Conservation (phyloP, 495 filamentous ascomycete species). For the Aspergillus ostianus region DNA sequence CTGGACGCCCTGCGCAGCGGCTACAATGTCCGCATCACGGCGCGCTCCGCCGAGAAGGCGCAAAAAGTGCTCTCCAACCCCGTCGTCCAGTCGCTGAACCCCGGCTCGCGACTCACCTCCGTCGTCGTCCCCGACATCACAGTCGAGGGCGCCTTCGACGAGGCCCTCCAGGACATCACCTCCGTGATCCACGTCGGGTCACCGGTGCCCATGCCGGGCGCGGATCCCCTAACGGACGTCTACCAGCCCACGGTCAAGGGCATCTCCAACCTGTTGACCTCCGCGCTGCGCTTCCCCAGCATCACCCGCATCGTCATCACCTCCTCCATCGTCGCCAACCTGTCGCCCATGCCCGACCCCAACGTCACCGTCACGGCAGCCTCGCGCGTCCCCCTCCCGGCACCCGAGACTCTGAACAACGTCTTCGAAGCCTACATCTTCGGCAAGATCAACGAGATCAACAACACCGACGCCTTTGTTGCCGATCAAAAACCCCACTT, state of each 20-base stretch:
- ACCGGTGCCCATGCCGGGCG: slow-evolving; percentile 37
- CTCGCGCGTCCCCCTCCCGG: slow-evolving; percentile 4
- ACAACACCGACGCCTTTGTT: slow-evolving; percentile 54
- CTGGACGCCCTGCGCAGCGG: slow-evolving; percentile 6
- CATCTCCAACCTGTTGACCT: slow-evolving; percentile 57
- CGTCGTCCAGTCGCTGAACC: slow-evolving; percentile 9
- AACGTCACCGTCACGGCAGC: slow-evolving; percentile 54
- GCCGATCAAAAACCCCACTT: slow-evolving; percentile 64
- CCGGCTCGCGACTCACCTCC: slow-evolving; percentile 8
- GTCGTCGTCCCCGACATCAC: slow-evolving; percentile 13
- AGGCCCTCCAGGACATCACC: slow-evolving; percentile 9
- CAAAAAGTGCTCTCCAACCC: slow-evolving; percentile 13
- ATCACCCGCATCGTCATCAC: slow-evolving; percentile 70
- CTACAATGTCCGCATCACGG: slow-evolving; percentile 14
- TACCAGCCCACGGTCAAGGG: slow-evolving; percentile 68
- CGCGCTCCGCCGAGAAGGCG: slow-evolving; percentile 13
- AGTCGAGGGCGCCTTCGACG: slow-evolving; percentile 7
- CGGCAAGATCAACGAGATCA: slow-evolving; percentile 35
- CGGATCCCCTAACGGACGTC: slow-evolving; percentile 61
- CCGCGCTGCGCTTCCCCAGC: slow-evolving; percentile 41
- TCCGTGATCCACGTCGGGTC: slow-evolving; percentile 18
- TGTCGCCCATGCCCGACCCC: slow-evolving; percentile 12
- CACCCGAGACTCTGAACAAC: slow-evolving; percentile 1
- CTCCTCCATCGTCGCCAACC: slow-evolving; percentile 52
- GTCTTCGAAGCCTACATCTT: slow-evolving; percentile 13